Evolutionary conservation across 2,329 filamentous ascomycete species (phyloP), one percentile per base, ranked within the genome.

Genomic region (Pseudocercospora macadamiae): DNA sequence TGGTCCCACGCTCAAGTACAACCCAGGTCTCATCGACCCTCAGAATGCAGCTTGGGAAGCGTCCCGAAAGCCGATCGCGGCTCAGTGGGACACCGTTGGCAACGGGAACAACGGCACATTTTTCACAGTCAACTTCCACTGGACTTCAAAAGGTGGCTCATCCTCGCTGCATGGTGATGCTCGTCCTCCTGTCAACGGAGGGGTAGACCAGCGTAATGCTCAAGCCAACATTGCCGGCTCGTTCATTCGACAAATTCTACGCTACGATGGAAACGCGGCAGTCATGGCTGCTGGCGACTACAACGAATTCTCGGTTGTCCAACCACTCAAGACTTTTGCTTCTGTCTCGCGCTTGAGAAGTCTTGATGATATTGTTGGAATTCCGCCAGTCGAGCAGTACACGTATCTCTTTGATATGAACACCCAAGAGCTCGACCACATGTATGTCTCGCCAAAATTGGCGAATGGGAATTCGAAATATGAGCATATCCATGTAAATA

Each of bases 41-140:
- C 63, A 70, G 19, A 86, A 87, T 70, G 64, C 68, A 3, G 86
- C 85, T 0, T 91, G 85, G 83, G 75, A 74, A 2, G 75, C 75
- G 48, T 86, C 82, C 68, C 83, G 88, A 57, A 90, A 90, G 76
- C 88, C 88, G 2, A 76, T 90, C 0, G 86, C 80, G 0, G 88
- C 88, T 3, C 79, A 82, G 59, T 91, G 87, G 86, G 81, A 83
- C 68, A 80, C 84, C 0, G 74, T 84, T 30, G 79, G 82, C 57
- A 16, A 14, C 28, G 54, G 59, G 4, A 80, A 79, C 25, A 76
- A 79, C 59, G 79, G 74, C 60, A 82, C 79, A 61, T 86, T 90
- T 74, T 90, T 89, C 73, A 89, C 88, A 2, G 78, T 91, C 62
- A 90, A 90, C 68, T 85, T 90, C 36, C 88, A 90, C 75, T 85